Evolutionary conservation across 1,284 basidiomycete species (phyloP), one percentile per base, ranked within the genome.

Genomic region (Ganoderma meredithae): DNA sequence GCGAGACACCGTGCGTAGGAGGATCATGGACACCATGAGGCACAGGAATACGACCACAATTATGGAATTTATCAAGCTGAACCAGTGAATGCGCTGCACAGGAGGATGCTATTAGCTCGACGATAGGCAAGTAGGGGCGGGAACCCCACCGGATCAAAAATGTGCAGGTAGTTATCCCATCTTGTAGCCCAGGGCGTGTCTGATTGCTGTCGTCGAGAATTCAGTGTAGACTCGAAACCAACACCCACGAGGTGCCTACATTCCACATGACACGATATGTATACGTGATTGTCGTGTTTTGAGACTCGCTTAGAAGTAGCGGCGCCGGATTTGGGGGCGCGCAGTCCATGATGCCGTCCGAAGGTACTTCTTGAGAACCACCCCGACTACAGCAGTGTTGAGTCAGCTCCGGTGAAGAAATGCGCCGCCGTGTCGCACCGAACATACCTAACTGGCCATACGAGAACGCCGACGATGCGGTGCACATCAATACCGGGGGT

Each of bases 141-240:
- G 33, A 47, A 43, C 39, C 78, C 65, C 41, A 79, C 77, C 44
- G 90, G 91, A 74, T 93, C 91, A 72, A 92, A 90, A 63, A 93
- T 90, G 71, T 92, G 91, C 15, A 97, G 85, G 78, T 99, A 99
- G 75, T 93, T 94, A 78, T 99, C 97, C 97, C 97, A 99, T 63
- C 97, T 87, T 0, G 95, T 97, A 7, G 95, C 95, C 95, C 95
- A 97, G 59, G 94, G 93, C 1, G 94, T 94, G 68, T 89, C 86
- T 39, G 95, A 96, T 87, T 92, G 85, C 90, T 95, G 71, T 15
- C 44, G 7, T 1, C 47, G 4, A 52, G 1, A 12, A 10, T 55
- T 71, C 36, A 59, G 17, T 31, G 15, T 27, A 47, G 47, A 13
- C 3, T 6, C 41, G 36, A 52, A 47, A 22, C 65, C 53, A 64